A percentile compares a stretch with the other conserved stretches of the same genome.
Conservation (phyloP, 2,329 filamentous ascomycete genomes). For the Pyricularia sp. region DNA sequence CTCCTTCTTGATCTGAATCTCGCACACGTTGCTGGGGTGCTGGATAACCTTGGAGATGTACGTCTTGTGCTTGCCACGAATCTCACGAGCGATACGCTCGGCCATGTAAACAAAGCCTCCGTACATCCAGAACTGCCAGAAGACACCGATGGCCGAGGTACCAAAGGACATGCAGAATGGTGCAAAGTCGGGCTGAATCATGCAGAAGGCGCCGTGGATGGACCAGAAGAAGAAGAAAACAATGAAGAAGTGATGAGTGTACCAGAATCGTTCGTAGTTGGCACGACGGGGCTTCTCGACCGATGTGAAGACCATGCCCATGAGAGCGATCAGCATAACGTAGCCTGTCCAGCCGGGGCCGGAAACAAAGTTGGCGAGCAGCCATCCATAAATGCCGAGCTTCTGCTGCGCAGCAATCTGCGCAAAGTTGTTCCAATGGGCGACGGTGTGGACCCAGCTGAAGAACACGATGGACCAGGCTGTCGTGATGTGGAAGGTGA, state of each 20-base stretch:
- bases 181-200: conserved; percentile 77
- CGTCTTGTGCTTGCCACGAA: conserved; percentile 73
- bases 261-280: conserved; percentile 88
- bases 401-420: conserved; percentile 66
- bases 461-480: conserved; percentile 87
- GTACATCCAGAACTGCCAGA: conserved; percentile 85
- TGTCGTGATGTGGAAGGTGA: conserved; percentile 77
- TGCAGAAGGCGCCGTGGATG: conserved; percentile 82
- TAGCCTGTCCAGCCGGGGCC: conserved; percentile 83
- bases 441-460: conserved; percentile 77
- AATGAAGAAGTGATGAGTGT: conserved; percentile 80
- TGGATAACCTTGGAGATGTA: conserved; percentile 85
- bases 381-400: conserved; percentile 68
- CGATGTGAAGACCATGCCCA: conserved; percentile 70
- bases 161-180: conserved; percentile 67
- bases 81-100: conserved; percentile 70
- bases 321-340: conserved; percentile 70
- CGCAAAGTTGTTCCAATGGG: conserved; percentile 82
- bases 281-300: conserved; percentile 68
- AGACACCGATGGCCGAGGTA: conserved; percentile 60
- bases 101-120: conserved; percentile 71
- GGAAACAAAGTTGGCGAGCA: conserved; percentile 67
- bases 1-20: conserved; percentile 89
- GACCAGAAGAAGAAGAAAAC: conserved; percentile 87
- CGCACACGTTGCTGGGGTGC: conserved; percentile 79